phyloP scores from a whole-genome alignment of 495 filamentous ascomycete genomes.

The Talaromyces adpressus region DNA sequence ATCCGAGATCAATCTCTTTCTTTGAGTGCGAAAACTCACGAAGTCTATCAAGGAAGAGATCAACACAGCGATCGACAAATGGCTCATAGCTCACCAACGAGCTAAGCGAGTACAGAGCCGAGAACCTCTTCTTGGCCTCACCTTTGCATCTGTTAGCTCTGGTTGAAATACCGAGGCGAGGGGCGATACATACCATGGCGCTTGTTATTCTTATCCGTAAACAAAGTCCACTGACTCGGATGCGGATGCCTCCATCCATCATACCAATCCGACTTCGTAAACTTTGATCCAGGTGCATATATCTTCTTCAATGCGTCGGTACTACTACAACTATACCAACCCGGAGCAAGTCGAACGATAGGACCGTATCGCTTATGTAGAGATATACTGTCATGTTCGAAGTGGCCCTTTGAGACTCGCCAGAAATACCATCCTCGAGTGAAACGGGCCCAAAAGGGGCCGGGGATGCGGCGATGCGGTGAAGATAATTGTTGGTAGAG shows the following conservation, averaged over 20 bases:
- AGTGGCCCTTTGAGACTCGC: constrained; percentile 31
- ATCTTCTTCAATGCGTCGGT: constrained; percentile 34
- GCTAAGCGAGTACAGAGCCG: constrained; percentile 45
- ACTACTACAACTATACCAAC: constrained; percentile 44
- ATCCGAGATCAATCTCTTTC: constrained; percentile 34
- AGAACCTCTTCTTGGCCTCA: constrained; percentile 32
- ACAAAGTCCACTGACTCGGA: constrained; percentile 29
- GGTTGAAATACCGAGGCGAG: not conserved
- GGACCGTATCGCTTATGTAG: constrained; percentile 32
- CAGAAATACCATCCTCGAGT: constrained; percentile 50
- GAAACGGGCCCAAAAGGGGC: constrained; percentile 47
- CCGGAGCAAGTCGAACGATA: constrained; percentile 41
- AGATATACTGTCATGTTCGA: constrained; percentile 36
- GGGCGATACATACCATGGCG: constrained; percentile 24
- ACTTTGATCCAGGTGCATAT: constrained; percentile 34
- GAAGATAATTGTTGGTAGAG: constrained; percentile 14
- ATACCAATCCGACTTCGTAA: constrained; percentile 34
- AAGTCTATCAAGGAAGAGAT: constrained; percentile 39
- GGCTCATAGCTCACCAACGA: constrained; percentile 47
- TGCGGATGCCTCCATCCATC: constrained; percentile 31
- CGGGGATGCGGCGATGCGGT: constrained; percentile 40
- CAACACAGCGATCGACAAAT: constrained; percentile 45
- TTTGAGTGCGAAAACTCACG: constrained; percentile 28
- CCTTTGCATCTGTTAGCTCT: constrained; percentile 12
- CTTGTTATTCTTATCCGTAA: constrained; percentile 34